phyloP scores from a whole-genome alignment of 768 basidiomycete genomes.

The Amyloporia xantha region DNA sequence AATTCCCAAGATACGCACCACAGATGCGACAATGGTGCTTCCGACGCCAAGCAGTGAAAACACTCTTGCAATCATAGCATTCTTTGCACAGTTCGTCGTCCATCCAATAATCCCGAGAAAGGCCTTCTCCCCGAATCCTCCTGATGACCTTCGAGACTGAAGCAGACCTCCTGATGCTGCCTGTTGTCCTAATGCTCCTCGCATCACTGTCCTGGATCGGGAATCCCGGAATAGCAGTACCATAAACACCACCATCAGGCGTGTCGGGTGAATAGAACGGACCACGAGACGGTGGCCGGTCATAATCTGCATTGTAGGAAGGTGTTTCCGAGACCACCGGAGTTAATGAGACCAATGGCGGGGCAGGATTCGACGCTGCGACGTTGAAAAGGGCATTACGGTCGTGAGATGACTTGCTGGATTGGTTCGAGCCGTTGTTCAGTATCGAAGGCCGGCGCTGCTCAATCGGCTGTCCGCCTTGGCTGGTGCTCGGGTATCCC shows the following conservation, averaged over 20 bases:
- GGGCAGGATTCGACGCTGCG: conserved; percentile 52
- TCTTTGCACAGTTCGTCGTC: conserved; percentile 93
- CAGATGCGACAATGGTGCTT: conserved; percentile 99
- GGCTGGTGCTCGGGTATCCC: conserved; percentile 24
- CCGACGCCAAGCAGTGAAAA: conserved; percentile 90
- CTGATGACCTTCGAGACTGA: conserved; percentile 92
- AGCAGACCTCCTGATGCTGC: conserved; percentile 62
- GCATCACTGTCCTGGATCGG: conserved; percentile 83
- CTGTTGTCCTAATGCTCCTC: conserved; percentile 68
- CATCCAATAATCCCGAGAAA: conserved; percentile 98
- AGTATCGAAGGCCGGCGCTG: conserved; percentile 56
- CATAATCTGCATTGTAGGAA: conserved; percentile 60
- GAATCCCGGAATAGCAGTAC: conserved; percentile 84
- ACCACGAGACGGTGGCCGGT: conserved; percentile 50
- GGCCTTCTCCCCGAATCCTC: conserved; percentile 86
- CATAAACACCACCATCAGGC: conserved; percentile 52
- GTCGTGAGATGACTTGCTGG: conserved; percentile 46
- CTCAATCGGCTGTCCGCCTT: conserved; percentile 34
- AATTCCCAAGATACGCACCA: conserved; percentile 43
- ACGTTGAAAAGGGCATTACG: conserved; percentile 52
- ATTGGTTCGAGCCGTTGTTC: conserved; percentile 38
- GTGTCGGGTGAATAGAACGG: conserved; percentile 49
- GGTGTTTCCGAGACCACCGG: conserved; percentile 78
- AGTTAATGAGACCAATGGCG: conserved; percentile 79
- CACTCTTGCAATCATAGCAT: conserved; percentile 91